Base-by-base conservation (phyloP, 2,329 filamentous ascomycete genomes). In the Aspergillus niger region DNA sequence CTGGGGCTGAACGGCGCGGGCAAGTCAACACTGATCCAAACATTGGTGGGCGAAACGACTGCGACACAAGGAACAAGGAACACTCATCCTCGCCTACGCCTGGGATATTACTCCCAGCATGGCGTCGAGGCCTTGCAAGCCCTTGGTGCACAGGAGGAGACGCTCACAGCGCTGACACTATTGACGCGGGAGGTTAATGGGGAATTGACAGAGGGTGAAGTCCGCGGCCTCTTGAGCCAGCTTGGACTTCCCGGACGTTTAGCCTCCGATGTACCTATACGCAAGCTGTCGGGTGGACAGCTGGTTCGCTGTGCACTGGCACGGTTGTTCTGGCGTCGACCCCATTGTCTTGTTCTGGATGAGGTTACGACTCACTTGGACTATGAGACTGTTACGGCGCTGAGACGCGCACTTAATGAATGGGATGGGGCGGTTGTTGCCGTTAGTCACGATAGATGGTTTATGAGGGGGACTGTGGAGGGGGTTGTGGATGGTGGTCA, bases 301-400 rank as follows among this genome's bases (percentile, higher is more conserved):
- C 83, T 91, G 22, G 89, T 86, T 4, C 80, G 84, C n/a, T 72
- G 86, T 2, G 87, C 89, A 62, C 79, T 94, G 53, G 89, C 89
- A 1, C 83, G 85, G 51, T 76, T 92, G n/a, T 77, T 94, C 38
- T 89, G 87, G 82, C 79, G 79, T 43, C 80, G 84, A 3, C 90
- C 90, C 20, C 90, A 93, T 65, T 83, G 91, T 59, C 81, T 94
- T 2, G 82, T 94, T 5, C 82, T 94, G 7, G 91, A 94, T 71
- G 92, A 92, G 73, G 88, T 92, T 24, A 95, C 91, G 6, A 94
- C 91, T 1, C 92, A 96, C 79, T 81, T 96, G 43, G 92, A 96
- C 72, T 91, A 90, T 63, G 86, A 95, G 76, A 94, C 90, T 0
- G 90, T 94, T 24, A 84, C 86, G 7, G 90, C 89, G 2, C 76